Percentiles rank a stretch among this genome's conserved stretches.
Conservation (phyloP, 108 stramenopile genomes). For the Nitzschia inconspicua region DNA sequence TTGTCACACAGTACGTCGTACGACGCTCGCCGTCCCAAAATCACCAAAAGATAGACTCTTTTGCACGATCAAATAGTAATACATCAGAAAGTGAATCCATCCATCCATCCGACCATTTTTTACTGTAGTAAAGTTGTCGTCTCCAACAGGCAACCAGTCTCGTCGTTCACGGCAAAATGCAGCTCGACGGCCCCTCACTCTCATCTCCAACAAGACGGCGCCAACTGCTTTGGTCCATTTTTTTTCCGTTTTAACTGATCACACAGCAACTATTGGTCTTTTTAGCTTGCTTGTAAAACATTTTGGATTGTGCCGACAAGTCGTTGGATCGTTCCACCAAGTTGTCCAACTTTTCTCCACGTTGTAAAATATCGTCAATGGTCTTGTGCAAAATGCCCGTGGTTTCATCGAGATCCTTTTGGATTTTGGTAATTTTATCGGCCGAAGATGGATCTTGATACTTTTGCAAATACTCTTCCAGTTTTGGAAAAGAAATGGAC, state of each 20-base stretch:
- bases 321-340: conserved; percentile 96
- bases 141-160: too few relatives aligned
- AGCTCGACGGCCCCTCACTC: too few relatives aligned
- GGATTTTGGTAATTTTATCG: conserved; percentile 98
- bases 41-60: too few relatives aligned
- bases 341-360: conserved; percentile 97
- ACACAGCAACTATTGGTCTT: conserved; percentile 99
- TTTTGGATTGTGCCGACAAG: conserved; percentile 94
- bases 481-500: conserved; percentile 49
- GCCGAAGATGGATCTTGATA: conserved; percentile 93
- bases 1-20: too few relatives aligned
- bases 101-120: too few relatives aligned
- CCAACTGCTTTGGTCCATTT: background rate
- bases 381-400: conserved; percentile 98
- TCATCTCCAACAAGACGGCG: too few relatives aligned
- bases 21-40: too few relatives aligned
- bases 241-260: conserved; percentile 41
- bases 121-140: too few relatives aligned
- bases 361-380: conserved; percentile 95
- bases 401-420: conserved; percentile 98
- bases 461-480: conserved; percentile 76
- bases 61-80: too few relatives aligned
- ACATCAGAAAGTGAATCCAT: too few relatives aligned
- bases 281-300: conserved; percentile 99
- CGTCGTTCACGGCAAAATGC: too few relatives aligned